A percentile compares a stretch with the other conserved stretches of the same genome.
These are phyloP conservation scores for Pseudogymnoascus sp. DNA, from an alignment of 2,329 filamentous ascomycete genomes.

Conservation along the genomic window DNA sequence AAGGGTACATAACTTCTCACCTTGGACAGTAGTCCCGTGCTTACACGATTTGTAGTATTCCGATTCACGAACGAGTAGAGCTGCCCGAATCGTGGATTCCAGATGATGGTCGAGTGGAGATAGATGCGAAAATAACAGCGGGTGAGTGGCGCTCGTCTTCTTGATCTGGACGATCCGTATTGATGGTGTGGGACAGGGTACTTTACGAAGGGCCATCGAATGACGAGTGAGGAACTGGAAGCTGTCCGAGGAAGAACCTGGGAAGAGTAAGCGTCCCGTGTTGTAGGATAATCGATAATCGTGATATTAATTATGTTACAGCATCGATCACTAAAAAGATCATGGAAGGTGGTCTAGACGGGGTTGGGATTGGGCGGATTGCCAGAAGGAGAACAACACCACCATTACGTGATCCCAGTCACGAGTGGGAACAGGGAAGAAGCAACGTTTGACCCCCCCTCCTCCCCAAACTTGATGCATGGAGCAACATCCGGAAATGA, in stretches of 20 bases:
- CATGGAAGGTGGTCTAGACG: not conserved
- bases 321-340: conserved; percentile 26
- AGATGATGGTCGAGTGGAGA: conserved; percentile 92
- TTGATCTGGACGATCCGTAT: conserved; percentile 6
- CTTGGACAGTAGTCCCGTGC: not conserved
- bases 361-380: not conserved
- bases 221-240: conserved; percentile 77
- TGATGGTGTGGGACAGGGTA: conserved; percentile 43
- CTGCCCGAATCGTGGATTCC: conserved; percentile 93
- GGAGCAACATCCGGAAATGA: not conserved
- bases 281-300: conserved; percentile 11
- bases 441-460: not conserved
- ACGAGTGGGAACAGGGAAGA: conserved; percentile 6
- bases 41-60: conserved; percentile 47
- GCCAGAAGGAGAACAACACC: conserved; percentile 4
- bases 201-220: conserved; percentile 81
- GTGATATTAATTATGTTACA: conserved; percentile 20
- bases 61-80: conserved; percentile 82
- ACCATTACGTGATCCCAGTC: conserved; percentile 7
- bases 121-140: conserved; percentile 95
- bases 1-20: conserved; percentile 45
- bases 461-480: not conserved
- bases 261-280: conserved; percentile 58
- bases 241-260: conserved; percentile 84
- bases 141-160: conserved; percentile 44